A percentile compares a stretch with the other conserved stretches of the same genome.
phyloP scores from a whole-genome alignment of 192 early-diverging fungal species.

The Pecoramyces ruminantium region DNA sequence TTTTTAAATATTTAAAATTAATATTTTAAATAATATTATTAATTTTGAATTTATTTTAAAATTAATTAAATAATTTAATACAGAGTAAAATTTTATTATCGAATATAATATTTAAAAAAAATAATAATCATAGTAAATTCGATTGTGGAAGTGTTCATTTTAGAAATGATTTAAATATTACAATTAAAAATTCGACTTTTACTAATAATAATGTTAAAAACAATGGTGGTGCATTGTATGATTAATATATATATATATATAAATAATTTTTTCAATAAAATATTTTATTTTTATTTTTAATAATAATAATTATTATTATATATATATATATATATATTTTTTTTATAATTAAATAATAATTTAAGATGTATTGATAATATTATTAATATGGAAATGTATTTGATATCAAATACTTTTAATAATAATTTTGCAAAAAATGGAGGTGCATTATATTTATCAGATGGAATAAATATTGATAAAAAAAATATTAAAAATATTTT shows the following conservation, averaged over 20 bases:
- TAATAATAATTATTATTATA: background rate
- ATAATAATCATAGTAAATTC: background rate
- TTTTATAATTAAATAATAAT: too few relatives aligned
- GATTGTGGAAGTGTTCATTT: background rate
- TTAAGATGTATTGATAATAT: background rate
- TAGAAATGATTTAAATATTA: background rate
- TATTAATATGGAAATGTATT: background rate
- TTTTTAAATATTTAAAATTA: too few relatives aligned
- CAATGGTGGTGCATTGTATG: background rate
- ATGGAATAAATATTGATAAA: background rate
- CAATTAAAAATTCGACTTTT: background rate
- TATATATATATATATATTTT: background rate
- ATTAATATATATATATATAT: background rate
- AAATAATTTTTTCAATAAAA: background rate
- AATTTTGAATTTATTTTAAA: too few relatives aligned
- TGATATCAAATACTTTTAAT: background rate
- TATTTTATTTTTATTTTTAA: too few relatives aligned
- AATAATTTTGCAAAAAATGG: background rate
- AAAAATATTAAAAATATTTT: background rate
- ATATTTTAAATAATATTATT: too few relatives aligned
- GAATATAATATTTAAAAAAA: too few relatives aligned
- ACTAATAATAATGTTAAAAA: background rate
- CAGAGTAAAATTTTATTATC: too few relatives aligned
- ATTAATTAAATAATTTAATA: too few relatives aligned
- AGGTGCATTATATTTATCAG: background rate